Evolutionary conservation across 331 rosid species (phyloP), one percentile per base, ranked within the genome.

Genomic region (Arachis monticola): DNA sequence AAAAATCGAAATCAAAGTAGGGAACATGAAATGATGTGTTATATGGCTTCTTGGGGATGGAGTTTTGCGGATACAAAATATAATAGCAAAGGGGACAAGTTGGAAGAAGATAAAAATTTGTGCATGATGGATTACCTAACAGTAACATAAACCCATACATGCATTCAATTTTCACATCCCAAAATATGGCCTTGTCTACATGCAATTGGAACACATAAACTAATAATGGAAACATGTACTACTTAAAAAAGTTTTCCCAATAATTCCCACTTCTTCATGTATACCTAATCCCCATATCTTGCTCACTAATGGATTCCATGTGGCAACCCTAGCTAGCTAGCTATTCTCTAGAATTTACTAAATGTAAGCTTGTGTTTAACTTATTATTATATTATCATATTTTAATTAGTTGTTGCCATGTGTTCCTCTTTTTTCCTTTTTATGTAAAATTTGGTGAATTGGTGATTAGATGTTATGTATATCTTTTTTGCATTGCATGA

Each of bases 11-110:
- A 67, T 32, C 84, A 79, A 0, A 53, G 75, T 8, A 12, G 50
- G 75, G 81, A 69, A 87, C 80, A 69, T 55, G 76, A 78, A 79
- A 80, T 79, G 83, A 85, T 79, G 77, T 56, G 38, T 32, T 32
- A 32, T 81, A 52, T 86, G 89, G 82, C 84, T 72, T 77, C 46
- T 87, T 86, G 89, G 89, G 60, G 85, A 82, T 90, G 91, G 91
- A 85, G 80, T 68, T 82, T 85, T 83, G 89, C 67, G 60, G 72
- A 82, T 1, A 32, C 38, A 32, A 32, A 32, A 1, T 32, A 32
- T 3, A 32, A 32, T 17, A 32, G 57, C 80, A 42, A 73, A 79
- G 76, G 85, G 66, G 85, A 84, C 91, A 88, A 86, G 12, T 62
- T 31, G 87, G 71, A 81, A 65, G 70, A 59, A 32, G 88, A 76